Base-by-base conservation (phyloP, 768 basidiomycete genomes). In the Boletus eberwhitei region DNA sequence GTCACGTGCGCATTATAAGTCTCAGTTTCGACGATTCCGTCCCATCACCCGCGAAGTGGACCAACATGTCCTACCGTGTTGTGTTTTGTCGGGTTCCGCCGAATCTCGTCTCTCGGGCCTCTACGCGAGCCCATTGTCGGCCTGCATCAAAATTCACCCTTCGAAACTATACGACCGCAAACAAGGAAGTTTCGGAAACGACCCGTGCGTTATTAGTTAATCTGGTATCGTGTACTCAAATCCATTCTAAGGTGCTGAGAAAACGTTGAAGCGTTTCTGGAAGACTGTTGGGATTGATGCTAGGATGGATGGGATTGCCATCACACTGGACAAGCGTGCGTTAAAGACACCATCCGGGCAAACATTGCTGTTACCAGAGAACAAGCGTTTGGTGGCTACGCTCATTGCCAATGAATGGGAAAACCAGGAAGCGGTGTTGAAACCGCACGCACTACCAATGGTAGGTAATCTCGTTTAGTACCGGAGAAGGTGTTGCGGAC, bases 351-450 rank as follows among this genome's bases (percentile, higher is more conserved):
- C 95, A 0, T 79, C 77, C 0, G 95, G 95, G n/a, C 83, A 86
- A 42, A 79, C 77, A 4, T 73, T 99, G 31, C 66, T 85, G 35
- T 62, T 98, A 14, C 94, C 94, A 1, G 70, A 74, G 45, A 75
- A 81, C 57, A 91, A 90, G 66, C 68, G 78, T 39, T 73, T 95
- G 29, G 77, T 90, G 21, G 93, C 95, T 2, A 78, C 90, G 2
- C 78, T 97, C 53, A 85, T 98, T 62, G 97, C 94, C 19, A 81
- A 89, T 52, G 97, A 99, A 75, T 99, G 97, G 97, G 94, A 99
- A 64, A 89, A 87, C 64, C 96, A 98, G 72, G 85, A 85, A 54
- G 86, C 76, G 6, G 64, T 95, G 2, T 67, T 98, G 58, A 98
- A 95, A 71, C 88, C 88, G 24, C 91, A 96, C 70, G 88, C 93